phyloP scores from a whole-genome alignment of 2,329 filamentous ascomycete genomes.

The Phialemonium atrogriseum region DNA sequence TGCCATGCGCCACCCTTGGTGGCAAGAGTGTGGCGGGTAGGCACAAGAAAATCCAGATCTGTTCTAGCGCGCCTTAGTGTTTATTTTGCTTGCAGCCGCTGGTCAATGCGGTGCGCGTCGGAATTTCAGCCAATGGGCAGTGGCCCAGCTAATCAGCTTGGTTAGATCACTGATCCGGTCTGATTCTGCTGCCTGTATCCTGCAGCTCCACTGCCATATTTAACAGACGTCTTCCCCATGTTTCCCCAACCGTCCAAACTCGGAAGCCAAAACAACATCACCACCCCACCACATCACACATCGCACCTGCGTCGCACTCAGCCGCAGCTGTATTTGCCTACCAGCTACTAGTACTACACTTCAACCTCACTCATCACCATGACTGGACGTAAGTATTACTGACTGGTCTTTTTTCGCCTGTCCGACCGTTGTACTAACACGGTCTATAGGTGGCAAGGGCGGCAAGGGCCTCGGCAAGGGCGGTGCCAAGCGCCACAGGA shows the following conservation, averaged over 20 bases:
- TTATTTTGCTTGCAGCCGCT: too few relatives aligned
- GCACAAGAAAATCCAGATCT: too few relatives aligned
- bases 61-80: too few relatives aligned
- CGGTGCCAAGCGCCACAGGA: constrained; percentile 96
- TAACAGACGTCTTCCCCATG: constrained; percentile 19
- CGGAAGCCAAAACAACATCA: constrained; percentile 4
- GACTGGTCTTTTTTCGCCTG: not conserved
- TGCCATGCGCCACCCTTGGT: too few relatives aligned
- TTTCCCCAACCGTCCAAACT: constrained; percentile 9
- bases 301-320: constrained; percentile 6
- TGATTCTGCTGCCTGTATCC: constrained; percentile 11
- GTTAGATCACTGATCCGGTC: constrained; percentile 16
- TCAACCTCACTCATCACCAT: constrained; percentile 39
- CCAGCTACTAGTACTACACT: constrained; percentile 18
- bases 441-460: constrained; percentile 72
- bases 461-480: constrained; percentile 98
- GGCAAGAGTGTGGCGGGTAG: too few relatives aligned
- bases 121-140: too few relatives aligned
- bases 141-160: too few relatives aligned
- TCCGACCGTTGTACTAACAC: constrained; percentile 8
- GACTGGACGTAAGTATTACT: constrained; percentile 54
- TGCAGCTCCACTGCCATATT: constrained; percentile 13
- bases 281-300: constrained; percentile 5
- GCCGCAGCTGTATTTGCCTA: constrained; percentile 18
- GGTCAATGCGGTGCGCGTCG: too few relatives aligned